These are phyloP conservation scores for Phalaenopsis aphrodite DNA, from an alignment of 106 monocot species.

Conservation along the genomic window DNA sequence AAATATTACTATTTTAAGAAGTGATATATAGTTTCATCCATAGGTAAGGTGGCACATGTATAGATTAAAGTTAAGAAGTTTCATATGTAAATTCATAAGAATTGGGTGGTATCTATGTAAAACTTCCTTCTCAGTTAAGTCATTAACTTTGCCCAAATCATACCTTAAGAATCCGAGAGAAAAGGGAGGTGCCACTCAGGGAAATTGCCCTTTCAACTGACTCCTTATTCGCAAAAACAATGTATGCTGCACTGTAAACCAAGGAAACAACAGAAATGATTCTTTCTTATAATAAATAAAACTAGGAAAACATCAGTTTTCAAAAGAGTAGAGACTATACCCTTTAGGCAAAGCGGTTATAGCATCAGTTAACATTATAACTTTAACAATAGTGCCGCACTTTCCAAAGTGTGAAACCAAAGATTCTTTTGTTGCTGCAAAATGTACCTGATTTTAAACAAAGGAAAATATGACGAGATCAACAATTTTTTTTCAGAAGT, in stretches of 20 bases:
- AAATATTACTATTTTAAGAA: no score
- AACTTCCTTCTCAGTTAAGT: neutral
- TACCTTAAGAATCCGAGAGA: constrained; percentile 69
- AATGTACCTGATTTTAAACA: constrained; percentile 60
- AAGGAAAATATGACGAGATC: neutral
- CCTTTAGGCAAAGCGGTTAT: constrained; percentile 77
- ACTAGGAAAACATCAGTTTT: neutral
- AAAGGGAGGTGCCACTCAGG: constrained; percentile 65
- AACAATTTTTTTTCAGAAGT: neutral
- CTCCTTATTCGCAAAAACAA: constrained; percentile 63
- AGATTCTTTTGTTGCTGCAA: constrained; percentile 71
- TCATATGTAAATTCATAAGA: no score
- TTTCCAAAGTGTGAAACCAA: constrained; percentile 56
- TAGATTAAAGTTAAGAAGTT: no score
- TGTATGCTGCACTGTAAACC: constrained; percentile 46
- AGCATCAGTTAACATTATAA: constrained; percentile 41
- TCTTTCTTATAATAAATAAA: neutral
- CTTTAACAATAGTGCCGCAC: constrained; percentile 58
- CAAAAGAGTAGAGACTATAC: constrained; percentile 23
- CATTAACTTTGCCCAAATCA: neutral
- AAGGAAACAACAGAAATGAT: neutral
- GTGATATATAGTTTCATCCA: no score
- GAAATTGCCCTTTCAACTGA: constrained; percentile 65
- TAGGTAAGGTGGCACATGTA: no score
- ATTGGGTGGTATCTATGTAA: no score